Conservation (phyloP, 2,329 filamentous ascomycete genomes). For the Pseudocercospora pini-densiflorae region DNA sequence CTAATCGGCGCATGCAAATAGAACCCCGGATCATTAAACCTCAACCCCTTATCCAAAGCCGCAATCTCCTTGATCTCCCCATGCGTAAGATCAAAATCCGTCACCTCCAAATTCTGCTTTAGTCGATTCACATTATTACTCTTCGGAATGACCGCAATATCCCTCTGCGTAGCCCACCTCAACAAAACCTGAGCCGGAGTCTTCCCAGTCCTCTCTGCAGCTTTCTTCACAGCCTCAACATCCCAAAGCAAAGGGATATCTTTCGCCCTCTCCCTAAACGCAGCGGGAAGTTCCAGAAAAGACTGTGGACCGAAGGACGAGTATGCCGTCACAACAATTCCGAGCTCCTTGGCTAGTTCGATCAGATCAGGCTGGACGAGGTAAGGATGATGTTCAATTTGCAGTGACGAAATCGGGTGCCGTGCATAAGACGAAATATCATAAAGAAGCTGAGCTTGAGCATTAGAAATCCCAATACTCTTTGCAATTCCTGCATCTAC, state of each 20-base stretch:
- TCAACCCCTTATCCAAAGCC: constrained; percentile 15
- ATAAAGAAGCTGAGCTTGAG: constrained; percentile 20
- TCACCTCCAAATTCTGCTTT: constrained; percentile 20
- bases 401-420: constrained; percentile 11
- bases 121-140: constrained; percentile 17
- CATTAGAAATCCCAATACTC: constrained; percentile 18
- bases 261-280: constrained; percentile 18
- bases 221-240: constrained; percentile 14
- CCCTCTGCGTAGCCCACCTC: constrained; percentile 20
- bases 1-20: constrained; percentile 18
- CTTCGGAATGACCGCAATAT: constrained; percentile 22
- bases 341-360: constrained; percentile 11
- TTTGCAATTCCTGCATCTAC: constrained; percentile 18
- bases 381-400: constrained; percentile 23
- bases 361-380: constrained; percentile 17
- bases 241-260: constrained; percentile 15
- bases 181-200: constrained; percentile 18
- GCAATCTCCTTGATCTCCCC: constrained; percentile 17
- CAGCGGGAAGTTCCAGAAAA: constrained; percentile 17
- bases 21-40: constrained; percentile 23
- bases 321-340: constrained; percentile 18
- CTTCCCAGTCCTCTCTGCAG: constrained; percentile 14
- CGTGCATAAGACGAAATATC: constrained; percentile 15
- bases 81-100: constrained; percentile 16
- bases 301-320: constrained; percentile 20